Base-by-base conservation (phyloP, 1,284 basidiomycete species). In the Anthracocystis panici-leucophaei region DNA sequence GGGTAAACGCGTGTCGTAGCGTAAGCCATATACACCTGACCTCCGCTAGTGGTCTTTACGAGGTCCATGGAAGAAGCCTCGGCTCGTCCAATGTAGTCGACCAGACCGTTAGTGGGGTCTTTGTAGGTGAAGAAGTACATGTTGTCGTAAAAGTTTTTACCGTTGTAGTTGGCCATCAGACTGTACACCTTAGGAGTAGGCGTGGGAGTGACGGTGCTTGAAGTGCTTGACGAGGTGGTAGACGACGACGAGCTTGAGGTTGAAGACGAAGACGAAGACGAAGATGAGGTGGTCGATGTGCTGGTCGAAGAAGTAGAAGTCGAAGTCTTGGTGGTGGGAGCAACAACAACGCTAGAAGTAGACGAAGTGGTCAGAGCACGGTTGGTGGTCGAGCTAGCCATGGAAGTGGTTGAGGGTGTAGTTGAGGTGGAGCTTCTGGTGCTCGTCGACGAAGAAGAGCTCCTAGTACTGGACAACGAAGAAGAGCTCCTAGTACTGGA, bases 31-130 rank as follows among this genome's bases (percentile, higher is more conserved):
- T 76, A 78, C 9, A 63, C 51, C 50, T 70, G 52, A 9, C 57
- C 53, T 25, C 71, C 73, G 27, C 45, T 68, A 3, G 70, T 68
- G 10, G 70, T 77, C 54, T 57, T 67, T 53, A 67, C 64, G 57
- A 77, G 45, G 50, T 59, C 77, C 33, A 60, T 31, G 2, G 58
- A 65, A 2, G 57, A 57, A 23, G 77, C 77, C 33, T 72, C 66
- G 21, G 18, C 25, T 5, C 46, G 42, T 11, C 67, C 66, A 14
- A 76, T 16, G 29, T 67, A 78, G 29, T 79, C 57, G 16, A 82
- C 79, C 16, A 63, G n/a, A 21, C 79, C 79, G 23, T 78, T 53
- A 3, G 77, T 80, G 2, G 80, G 80, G 33, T 82, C 80, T 10
- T 48, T 45, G 46, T 38, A 71, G n/a, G 71, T 70, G 66, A 75